phyloP scores from a whole-genome alignment of 345 rosid species.

The Erodium maritimum region DNA sequence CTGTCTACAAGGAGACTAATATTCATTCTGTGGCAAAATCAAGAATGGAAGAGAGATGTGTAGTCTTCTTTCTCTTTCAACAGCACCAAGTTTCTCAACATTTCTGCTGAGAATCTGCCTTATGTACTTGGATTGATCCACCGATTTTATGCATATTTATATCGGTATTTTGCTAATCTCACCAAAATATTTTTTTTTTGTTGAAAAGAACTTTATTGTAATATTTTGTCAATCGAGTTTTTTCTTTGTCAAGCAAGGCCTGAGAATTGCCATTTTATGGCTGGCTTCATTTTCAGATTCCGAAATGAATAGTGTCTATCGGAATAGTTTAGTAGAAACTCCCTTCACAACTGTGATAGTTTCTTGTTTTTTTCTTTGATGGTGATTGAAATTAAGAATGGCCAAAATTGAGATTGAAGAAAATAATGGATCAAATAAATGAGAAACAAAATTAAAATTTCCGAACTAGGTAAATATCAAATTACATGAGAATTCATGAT shows the following conservation, averaged over 20 bases:
- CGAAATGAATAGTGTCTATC: not conserved
- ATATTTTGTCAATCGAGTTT: conserved; percentile 17
- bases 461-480: not conserved
- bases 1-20: conserved; percentile 85
- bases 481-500: conserved; percentile 11
- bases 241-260: no score
- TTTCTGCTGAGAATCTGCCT: conserved; percentile 11
- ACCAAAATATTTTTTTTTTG: conserved; percentile 22
- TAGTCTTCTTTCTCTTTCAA: conserved; percentile 13
- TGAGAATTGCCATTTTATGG: not conserved
- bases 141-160: conserved; percentile 6
- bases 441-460: conserved; percentile 13
- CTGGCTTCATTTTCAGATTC: not conserved
- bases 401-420: no score
- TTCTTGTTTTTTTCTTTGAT: no score
- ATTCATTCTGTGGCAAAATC: conserved; percentile 3
- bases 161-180: conserved; percentile 18
- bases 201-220: conserved; percentile 15
- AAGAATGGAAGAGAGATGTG: conserved; percentile 14
- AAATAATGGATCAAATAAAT: not conserved
- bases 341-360: no score
- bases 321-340: no score
- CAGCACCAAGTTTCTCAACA: conserved; percentile 2
- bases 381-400: no score
- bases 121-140: conserved; percentile 9